Conservation (phyloP, 2,329 filamentous ascomycete genomes). For the Orbilia brochopaga region DNA sequence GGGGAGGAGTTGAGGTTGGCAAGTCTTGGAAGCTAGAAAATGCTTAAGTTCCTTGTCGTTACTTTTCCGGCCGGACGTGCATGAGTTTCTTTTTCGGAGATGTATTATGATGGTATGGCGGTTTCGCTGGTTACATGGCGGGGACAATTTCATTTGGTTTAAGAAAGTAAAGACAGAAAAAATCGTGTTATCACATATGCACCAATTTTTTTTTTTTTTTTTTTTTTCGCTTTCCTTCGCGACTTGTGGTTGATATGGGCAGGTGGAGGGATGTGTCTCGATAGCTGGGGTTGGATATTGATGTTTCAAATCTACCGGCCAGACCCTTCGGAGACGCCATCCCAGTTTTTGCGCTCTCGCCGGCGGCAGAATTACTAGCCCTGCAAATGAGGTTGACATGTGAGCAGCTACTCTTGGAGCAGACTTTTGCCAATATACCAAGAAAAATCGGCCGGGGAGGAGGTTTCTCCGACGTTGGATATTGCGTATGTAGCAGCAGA, state of each 20-base stretch:
- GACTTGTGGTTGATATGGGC: neutral
- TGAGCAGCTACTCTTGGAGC: neutral
- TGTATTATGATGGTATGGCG: too few relatives aligned
- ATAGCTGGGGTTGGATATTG: conserved; percentile 11
- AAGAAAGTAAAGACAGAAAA: neutral
- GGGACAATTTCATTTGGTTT: neutral
- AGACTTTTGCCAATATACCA: neutral
- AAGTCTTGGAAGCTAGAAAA: too few relatives aligned
- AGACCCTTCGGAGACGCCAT: conserved; percentile 5
- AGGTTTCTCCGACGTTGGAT: neutral
- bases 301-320: neutral
- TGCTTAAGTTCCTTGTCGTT: too few relatives aligned
- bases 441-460: neutral
- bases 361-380: neutral
- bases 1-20: too few relatives aligned
- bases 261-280: neutral
- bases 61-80: too few relatives aligned
- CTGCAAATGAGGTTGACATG: neutral
- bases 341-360: neutral
- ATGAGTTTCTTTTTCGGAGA: too few relatives aligned
- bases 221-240: neutral
- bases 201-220: neutral
- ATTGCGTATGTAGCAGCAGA: neutral
- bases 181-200: neutral
- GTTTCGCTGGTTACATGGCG: too few relatives aligned